A percentile compares a stretch with the other conserved stretches of the same genome.
These are phyloP conservation scores for Phytopythium mirpurense DNA, from an alignment of 352 stramenopile species.

Conservation along the genomic window DNA sequence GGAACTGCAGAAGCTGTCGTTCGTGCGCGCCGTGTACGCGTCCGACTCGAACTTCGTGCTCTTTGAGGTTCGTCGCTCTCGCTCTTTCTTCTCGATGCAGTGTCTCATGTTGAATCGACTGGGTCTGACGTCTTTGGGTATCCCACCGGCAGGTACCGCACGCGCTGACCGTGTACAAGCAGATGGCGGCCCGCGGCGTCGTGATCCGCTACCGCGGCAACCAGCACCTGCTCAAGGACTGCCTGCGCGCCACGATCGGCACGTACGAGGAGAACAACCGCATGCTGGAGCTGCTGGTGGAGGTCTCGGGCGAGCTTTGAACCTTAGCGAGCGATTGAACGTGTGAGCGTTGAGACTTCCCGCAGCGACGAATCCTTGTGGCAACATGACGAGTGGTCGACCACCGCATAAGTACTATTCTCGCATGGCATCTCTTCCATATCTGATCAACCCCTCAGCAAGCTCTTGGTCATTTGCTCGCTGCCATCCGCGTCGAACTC, in stretches of 20 bases:
- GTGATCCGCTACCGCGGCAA: constrained; percentile 97
- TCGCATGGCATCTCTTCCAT: neutral
- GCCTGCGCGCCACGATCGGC: constrained; percentile 94
- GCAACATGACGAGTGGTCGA: neutral
- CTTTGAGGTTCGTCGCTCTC: constrained; percentile 78
- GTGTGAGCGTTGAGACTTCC: neutral
- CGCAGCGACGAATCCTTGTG: neutral
- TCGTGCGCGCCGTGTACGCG: constrained; percentile 91
- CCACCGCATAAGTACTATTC: no score
- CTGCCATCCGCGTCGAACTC: constrained; percentile 14
- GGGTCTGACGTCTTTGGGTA: neutral
- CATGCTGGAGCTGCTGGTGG: constrained; percentile 85
- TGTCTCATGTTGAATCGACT: neutral
- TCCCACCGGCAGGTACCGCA: constrained; percentile 55
- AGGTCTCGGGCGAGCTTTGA: constrained; percentile 58
- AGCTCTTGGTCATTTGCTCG: constrained; percentile 16
- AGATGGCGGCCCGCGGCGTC: constrained; percentile 90
- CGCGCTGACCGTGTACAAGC: constrained; percentile 92
- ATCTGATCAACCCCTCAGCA: constrained; percentile 20
- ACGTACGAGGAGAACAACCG: constrained; percentile 91
- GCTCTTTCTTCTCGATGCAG: neutral
- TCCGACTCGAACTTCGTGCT: constrained; percentile 98
- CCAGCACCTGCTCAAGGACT: constrained; percentile 94
- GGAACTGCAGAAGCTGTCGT: constrained; percentile 85
- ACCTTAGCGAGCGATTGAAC: no score